Percentiles rank a stretch among this genome's conserved stretches.
These are phyloP conservation scores for Hygrophorus pudorinus DNA, from an alignment of 768 basidiomycete genomes.

Conservation along the genomic window DNA sequence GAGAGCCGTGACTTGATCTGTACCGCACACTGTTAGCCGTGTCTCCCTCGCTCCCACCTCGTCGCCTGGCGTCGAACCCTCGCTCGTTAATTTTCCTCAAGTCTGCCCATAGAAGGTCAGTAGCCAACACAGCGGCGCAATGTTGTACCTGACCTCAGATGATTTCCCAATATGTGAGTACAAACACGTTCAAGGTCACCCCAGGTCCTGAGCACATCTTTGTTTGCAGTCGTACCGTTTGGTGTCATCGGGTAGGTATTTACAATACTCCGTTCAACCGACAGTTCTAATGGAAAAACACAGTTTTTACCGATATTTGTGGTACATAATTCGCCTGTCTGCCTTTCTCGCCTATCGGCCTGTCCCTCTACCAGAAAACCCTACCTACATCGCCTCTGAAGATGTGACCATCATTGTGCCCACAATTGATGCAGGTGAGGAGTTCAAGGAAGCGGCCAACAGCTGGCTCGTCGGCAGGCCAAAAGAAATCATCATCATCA, in stretches of 20 bases:
- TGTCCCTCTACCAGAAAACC: conserved; percentile 83
- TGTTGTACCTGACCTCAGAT: conserved; percentile 89
- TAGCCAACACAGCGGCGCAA: conserved; percentile 16
- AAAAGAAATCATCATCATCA: conserved; percentile 63
- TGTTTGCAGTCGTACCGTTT: conserved; percentile 69
- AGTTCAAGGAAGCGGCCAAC: conserved; percentile 88
- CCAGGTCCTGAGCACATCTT: conserved; percentile 5
- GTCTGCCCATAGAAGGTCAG: not conserved
- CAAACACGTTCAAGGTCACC: not conserved
- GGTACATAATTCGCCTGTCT: conserved; percentile 79
- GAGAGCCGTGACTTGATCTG: too few relatives aligned
- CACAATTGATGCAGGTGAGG: conserved; percentile 92
- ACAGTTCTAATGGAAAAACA: not conserved
- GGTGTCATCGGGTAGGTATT: conserved; percentile 69
- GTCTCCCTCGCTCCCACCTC: not conserved
- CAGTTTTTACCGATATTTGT: conserved; percentile 90
- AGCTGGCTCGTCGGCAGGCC: conserved; percentile 90
- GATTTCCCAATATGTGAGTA: conserved; percentile 83
- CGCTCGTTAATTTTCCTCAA: conserved; percentile 23
- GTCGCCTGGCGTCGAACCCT: conserved; percentile 25
- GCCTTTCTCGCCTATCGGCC: conserved; percentile 78
- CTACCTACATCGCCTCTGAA: conserved; percentile 82
- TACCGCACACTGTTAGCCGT: too few relatives aligned
- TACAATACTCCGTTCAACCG: not conserved
- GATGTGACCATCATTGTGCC: conserved; percentile 97